A percentile compares a stretch with the other conserved stretches of the same genome.
phyloP scores from a whole-genome alignment of 2,329 filamentous ascomycete species.

The Coniochaeta hoffmannii region DNA sequence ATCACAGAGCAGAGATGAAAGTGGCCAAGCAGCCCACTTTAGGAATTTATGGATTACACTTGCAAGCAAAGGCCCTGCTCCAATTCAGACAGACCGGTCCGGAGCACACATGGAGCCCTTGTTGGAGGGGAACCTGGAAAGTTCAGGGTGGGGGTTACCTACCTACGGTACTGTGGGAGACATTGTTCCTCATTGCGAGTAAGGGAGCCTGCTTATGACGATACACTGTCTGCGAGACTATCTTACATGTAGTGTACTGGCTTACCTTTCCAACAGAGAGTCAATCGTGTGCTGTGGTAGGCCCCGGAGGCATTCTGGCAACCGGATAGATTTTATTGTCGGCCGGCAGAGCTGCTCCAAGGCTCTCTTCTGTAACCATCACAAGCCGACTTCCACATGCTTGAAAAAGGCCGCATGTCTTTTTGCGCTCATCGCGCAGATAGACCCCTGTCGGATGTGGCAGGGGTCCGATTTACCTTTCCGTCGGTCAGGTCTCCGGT shows the following conservation, averaged over 20 bases:
- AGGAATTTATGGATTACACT: slow-evolving; percentile 7
- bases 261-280: too few relatives aligned
- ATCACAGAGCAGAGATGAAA: slow-evolving; percentile 12
- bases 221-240: background rate
- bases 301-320: too few relatives aligned
- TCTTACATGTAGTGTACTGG: too few relatives aligned
- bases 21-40: slow-evolving; percentile 4
- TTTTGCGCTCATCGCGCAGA: background rate
- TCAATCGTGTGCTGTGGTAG: background rate
- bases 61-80: slow-evolving; percentile 10
- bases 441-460: background rate
- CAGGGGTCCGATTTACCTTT: background rate
- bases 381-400: background rate
- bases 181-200: background rate
- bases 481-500: background rate
- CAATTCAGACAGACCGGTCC: slow-evolving; percentile 13
- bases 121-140: background rate
- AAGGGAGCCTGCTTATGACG: background rate
- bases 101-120: slow-evolving; percentile 8
- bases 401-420: background rate
- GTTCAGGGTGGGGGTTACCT: background rate
- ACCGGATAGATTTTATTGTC: too few relatives aligned
- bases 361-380: too few relatives aligned
- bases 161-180: background rate
- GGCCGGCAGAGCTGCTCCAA: background rate